Percentiles rank a stretch among this genome's conserved stretches.
These are phyloP conservation scores for Lizonia empirigonia DNA, from an alignment of 2,329 filamentous ascomycete species.

Conservation along the genomic window DNA sequence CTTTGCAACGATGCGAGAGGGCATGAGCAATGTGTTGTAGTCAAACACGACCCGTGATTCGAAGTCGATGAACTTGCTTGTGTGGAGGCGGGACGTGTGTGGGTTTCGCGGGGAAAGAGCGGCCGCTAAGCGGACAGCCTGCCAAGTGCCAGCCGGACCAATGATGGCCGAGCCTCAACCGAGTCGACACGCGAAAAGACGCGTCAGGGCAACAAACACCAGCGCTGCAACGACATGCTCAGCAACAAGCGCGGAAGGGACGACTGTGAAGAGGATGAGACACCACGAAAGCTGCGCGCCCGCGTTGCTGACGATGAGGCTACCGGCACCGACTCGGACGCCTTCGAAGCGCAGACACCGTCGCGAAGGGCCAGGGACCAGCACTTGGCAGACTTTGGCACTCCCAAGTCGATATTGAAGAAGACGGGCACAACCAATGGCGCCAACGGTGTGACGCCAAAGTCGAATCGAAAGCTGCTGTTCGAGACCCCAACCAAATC, in stretches of 20 bases:
- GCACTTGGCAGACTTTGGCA: constrained; percentile 33
- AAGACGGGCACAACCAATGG: constrained; percentile 31
- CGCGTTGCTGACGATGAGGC: constrained; percentile 21
- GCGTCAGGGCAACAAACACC: constrained; percentile 22
- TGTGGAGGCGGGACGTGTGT: constrained; percentile 8
- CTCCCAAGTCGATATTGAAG: constrained; percentile 44
- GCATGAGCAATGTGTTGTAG: not conserved
- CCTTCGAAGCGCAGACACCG: constrained; percentile 37
- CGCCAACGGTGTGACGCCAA: constrained; percentile 46
- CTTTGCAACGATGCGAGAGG: not conserved
- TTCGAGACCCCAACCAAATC: constrained; percentile 54
- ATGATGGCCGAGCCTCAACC: constrained; percentile 11
- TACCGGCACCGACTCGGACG: constrained; percentile 22
- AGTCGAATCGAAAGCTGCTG: constrained; percentile 53
- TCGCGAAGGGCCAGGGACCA: constrained; percentile 34
- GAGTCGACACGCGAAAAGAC: constrained; percentile 28
- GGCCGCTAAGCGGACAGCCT: constrained; percentile 1
- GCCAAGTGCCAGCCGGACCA: constrained; percentile 10
- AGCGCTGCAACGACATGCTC: constrained; percentile 30
- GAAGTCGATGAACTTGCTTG: not conserved
- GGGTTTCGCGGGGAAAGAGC: constrained; percentile 16
- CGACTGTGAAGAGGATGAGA: constrained; percentile 26
- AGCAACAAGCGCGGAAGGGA: constrained; percentile 42
- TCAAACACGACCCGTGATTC: not conserved
- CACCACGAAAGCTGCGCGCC: constrained; percentile 38